phyloP scores from a whole-genome alignment of 2,329 filamentous ascomycete genomes.

The Helotiales sp. region DNA sequence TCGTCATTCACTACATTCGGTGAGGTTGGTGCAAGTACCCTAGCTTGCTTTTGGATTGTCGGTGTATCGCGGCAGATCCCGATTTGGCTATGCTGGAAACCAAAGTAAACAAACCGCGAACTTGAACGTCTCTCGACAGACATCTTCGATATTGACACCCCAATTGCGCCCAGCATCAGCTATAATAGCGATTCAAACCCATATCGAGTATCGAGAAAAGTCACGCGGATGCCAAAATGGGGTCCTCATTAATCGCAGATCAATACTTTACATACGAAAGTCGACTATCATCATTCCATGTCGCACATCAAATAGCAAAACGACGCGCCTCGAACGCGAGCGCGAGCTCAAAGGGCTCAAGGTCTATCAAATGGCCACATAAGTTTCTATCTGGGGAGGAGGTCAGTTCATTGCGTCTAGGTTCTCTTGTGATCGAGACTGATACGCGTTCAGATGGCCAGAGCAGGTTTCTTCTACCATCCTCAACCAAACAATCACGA shows the following conservation, averaged over 20 bases:
- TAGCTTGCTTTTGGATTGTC: neutral
- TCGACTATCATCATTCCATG: conserved; percentile 78
- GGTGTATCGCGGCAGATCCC: neutral
- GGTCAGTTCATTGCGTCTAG: conserved; percentile 41
- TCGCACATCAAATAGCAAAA: conserved; percentile 61
- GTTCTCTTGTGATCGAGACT: conserved; percentile 3
- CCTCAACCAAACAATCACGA: conserved; percentile 75
- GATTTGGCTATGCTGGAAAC: too few relatives aligned
- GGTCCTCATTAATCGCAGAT: conserved; percentile 37
- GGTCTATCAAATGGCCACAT: conserved; percentile 76
- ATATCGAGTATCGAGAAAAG: neutral
- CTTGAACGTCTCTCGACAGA: too few relatives aligned
- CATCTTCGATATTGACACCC: neutral
- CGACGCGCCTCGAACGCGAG: conserved; percentile 68
- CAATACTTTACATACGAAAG: conserved; percentile 66
- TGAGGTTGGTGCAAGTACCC: too few relatives aligned
- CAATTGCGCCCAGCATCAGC: neutral
- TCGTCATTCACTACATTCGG: too few relatives aligned
- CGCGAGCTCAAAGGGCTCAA: conserved; percentile 54
- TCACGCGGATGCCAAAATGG: conserved; percentile 23
- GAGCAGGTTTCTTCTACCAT: conserved; percentile 87
- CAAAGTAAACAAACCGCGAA: neutral
- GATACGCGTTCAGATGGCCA: conserved; percentile 65
- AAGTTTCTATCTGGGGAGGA: conserved; percentile 62
- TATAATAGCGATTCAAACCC: neutral